Base-by-base conservation (phyloP, 306 rosid species). In the Ormosia semicastrata region DNA sequence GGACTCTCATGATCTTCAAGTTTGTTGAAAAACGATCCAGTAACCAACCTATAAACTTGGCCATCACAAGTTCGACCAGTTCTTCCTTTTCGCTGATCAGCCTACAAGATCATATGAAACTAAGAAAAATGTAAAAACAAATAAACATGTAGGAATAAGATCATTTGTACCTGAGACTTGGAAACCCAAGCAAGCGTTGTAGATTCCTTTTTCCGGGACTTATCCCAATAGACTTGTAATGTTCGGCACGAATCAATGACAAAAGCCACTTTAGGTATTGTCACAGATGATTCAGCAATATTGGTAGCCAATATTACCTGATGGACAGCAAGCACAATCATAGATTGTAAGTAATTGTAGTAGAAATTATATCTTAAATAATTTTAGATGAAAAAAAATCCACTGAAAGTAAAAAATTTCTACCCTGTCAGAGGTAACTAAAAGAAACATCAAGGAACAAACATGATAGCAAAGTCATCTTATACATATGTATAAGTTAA, bases 61-160 rank as follows among this genome's bases (percentile, higher is more conserved):
- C 98, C 98, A 87, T 94, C 96, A 89, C 98, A 94, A 64, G 98
- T 94, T 91, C 97, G 89, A 64, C 98, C 98, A 66, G 98, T 94
- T 90, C 97, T 92, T 81, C 97, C 98, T 83, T 52, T 88, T 14
- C 98, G 97, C 80, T 92, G 98, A 12, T 94, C 87, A 47, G 97
- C 98, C 97, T 94, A 74, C 81, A 84, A 80, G 67, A 86, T 50
- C 74, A 59, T 7, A 60, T 52, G 43, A 82, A 75, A 29, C 59
- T 75, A 80, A 54, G 83, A 49, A 59, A 73, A 56, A 6, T 58
- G 46, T 53, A 53, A 65, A 41, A 69, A 44, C 29, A 59, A 40
- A 83, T 77, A n/a, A 70, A 56, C 67, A 46, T 65, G 9, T 4
- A 69, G 86, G 76, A 79, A 76, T 63, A 49, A 62, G 65, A 80